phyloP scores from a whole-genome alignment of 129 eudicot species.

The Centaurea solstitialis region DNA sequence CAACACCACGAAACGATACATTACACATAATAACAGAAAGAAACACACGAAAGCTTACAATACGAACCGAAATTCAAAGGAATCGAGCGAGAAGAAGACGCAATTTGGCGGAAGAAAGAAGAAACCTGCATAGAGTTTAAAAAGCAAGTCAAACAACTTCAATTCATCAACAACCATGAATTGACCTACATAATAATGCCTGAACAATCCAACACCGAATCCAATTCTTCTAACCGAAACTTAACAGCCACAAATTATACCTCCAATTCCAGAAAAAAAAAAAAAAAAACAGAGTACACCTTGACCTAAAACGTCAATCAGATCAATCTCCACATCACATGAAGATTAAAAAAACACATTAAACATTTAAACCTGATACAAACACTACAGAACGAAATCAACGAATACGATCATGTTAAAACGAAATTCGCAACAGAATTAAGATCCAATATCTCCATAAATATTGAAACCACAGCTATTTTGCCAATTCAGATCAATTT shows the following conservation, averaged over 20 bases:
- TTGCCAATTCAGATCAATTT: neutral
- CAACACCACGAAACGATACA: neutral
- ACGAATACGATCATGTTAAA: too few species aligned
- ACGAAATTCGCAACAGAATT: too few species aligned
- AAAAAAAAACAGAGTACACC: neutral
- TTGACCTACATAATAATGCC: too few species aligned
- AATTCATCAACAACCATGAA: neutral
- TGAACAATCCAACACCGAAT: too few species aligned
- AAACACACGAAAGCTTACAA: neutral
- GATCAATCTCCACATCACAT: neutral
- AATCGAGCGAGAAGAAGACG: neutral
- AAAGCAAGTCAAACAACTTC: neutral
- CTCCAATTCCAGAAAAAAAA: neutral
- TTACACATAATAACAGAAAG: neutral
- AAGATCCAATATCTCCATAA: too few species aligned
- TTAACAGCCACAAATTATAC: neutral
- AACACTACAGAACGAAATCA: too few species aligned
- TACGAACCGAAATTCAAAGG: constrained; percentile 15
- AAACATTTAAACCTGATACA: too few species aligned
- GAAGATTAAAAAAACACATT: neutral
- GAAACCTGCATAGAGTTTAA: constrained; percentile 32
- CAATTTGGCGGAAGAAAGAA: neutral
- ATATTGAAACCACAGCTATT: too few species aligned
- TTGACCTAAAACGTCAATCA: neutral
- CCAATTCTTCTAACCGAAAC: neutral